phyloP scores from a whole-genome alignment of 2,329 filamentous ascomycete genomes.

The Colletotrichum kahawae region DNA sequence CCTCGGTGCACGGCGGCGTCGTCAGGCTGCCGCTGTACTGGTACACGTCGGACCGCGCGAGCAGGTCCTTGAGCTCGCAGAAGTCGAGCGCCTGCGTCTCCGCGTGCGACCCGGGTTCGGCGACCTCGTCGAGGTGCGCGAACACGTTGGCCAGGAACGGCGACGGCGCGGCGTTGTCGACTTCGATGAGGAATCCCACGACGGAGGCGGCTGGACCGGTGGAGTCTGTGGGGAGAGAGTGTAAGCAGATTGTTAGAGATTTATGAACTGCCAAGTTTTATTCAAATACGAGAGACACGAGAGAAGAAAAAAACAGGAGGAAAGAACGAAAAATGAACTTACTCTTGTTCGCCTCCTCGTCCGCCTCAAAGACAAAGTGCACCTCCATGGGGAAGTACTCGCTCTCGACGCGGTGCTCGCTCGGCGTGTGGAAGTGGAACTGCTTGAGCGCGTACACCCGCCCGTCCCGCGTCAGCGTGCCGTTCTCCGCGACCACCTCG shows the following conservation, averaged over 20 bases:
- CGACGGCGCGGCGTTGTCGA: constrained; percentile 24
- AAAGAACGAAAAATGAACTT: not conserved
- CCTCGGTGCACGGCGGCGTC: constrained; percentile 66
- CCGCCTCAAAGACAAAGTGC: constrained; percentile 44
- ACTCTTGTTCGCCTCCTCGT: constrained; percentile 25
- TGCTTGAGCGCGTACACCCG: constrained; percentile 51
- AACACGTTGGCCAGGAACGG: constrained; percentile 41
- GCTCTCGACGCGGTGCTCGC: constrained; percentile 59
- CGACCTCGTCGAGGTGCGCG: constrained; percentile 41
- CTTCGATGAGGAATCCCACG: constrained; percentile 41
- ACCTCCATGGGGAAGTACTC: constrained; percentile 44
- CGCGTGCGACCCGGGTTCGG: constrained; percentile 40
- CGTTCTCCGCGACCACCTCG: constrained; percentile 50
- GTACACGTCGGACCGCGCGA: constrained; percentile 44
- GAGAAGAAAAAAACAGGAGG: not conserved
- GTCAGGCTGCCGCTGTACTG: constrained; percentile 65
- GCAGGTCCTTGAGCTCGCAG: constrained; percentile 38
- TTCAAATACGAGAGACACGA: not conserved
- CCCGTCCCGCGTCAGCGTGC: constrained; percentile 46
- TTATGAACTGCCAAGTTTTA: not conserved
- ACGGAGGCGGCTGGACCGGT: constrained; percentile 37
- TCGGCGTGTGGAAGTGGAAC: constrained; percentile 67
- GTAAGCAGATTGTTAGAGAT: not conserved
- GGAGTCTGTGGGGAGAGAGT: constrained; percentile 1
- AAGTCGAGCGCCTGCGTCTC: constrained; percentile 46